Base-by-base conservation (phyloP, 176 grass and related monocot genomes). In the Oryza rufipogon region DNA sequence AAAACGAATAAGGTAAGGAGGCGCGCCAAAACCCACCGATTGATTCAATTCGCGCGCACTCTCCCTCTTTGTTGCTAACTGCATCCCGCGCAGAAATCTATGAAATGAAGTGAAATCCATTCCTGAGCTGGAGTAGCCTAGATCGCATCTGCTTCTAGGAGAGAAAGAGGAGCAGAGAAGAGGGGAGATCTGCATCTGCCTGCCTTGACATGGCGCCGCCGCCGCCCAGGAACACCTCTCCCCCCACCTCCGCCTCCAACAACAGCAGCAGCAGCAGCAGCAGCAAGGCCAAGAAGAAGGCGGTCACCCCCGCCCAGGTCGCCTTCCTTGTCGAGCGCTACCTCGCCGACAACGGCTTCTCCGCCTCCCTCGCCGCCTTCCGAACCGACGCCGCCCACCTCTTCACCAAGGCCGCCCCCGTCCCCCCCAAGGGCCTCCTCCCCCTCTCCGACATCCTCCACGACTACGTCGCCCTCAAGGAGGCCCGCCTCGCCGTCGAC, bases 241-340 rank as follows among this genome's bases (percentile, higher is more conserved):
- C 52, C 17, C 79, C 78, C 74, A 22, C 19, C 20, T 5, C 77
- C 44, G 19, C 17, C 44, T 39, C 39, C 61, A 58, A 78, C 71
- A 47, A 81, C 70, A 64, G 75, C 83, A 54, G 13, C 41, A 47
- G 39, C 52, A 47, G 39, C 52, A 72, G 71, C 14, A 49, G 38
- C 14, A 75, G 76, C 52, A 44, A 44, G 42, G 9, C 42, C 42
- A 77, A 84, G 10, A 88, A 79, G 71, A 89, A 83, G 73, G 94
- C 89, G 88, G 88, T 94, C 28, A 94, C 92, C 22, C 83, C 92
- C 0, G 10, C 69, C 16, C 92, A 97, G 83, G 92, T 97, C 60
- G 92, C 95, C 25, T 97, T 91, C 92, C 93, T 97, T 66, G 92
- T 97, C 61, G 95, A 94, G 68, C 84, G 86, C 22, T 97, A 97